Base-by-base conservation (phyloP, 257 asterid species). In the Penstemon newberryi region DNA sequence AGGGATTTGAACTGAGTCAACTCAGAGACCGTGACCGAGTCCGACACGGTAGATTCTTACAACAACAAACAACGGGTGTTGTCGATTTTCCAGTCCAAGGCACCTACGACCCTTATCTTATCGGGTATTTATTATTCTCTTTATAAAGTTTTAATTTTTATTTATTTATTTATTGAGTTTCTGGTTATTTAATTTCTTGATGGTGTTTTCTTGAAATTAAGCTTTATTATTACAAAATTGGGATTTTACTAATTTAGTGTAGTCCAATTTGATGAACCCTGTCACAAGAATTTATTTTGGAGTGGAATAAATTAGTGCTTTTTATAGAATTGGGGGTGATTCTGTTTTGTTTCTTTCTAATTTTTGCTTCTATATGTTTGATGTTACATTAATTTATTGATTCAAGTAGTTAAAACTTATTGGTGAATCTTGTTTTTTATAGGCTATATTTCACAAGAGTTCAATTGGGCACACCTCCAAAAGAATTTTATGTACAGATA, bases 381-480 rank as follows among this genome's bases (percentile, higher is more conserved):
- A 42, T 25, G 33, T 25, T 25, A 25, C 33, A 25, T 25, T 2
- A 25, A 25, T 25, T 25, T 25, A 25, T 25, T 25, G 33, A 25
- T 25, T 25, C 3, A 25, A 25, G 33, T 25, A 25, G 33, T 25
- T 25, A 25, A 25, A 25, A 25, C 33, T 25, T 25, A 59, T 45
- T 59, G 52, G 3, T 58, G 56, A 54, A 62, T 76, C 67, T 69
- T 76, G 46, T 63, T 56, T 70, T 73, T 73, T n/a, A 6, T 77
- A 93, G 99, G 92, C 89, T 93, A 38, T 93, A 93, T 81, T 93
- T 61, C 60, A 88, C 99, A 75, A 85, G 82, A 78, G 96, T 93
- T 62, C 81, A 73, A 78, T 73, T 93, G 77, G 99, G 99, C 56
- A 85, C 86, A 64, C 97, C 99, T 63, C 91, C 96, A 33, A 87